Evolutionary conservation across 352 stramenopile genomes (phyloP), one percentile per base, ranked within the genome.

Genomic region (Chrysophaeum taylorii): DNA sequence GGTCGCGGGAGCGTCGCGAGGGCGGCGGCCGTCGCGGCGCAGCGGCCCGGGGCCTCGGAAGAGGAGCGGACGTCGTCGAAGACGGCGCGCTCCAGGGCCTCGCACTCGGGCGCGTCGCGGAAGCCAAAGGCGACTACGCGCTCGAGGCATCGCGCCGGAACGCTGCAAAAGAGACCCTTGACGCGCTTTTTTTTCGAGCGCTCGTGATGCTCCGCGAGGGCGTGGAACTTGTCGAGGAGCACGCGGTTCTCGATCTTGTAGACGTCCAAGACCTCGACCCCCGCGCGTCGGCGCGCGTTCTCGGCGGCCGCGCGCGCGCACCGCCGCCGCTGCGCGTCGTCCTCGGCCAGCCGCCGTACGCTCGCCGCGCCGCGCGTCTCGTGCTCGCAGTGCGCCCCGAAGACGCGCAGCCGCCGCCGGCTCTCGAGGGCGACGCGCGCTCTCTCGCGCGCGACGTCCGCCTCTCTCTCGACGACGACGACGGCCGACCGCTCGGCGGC

Each of bases 231-330:
- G 35, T 83, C 68, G 14, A 92, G 60, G 25, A 90, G 38, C 45
- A 77, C 75, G 15, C 73, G 72, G 66, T 92, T 89, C 60, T 90
- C 84, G 66, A 92, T 82, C 61, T 91, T 90, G 71, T 83, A 92
- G 39, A 92, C 85, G 36, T 87, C 81, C 31, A 84, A 67, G 9
- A 92, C 84, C n/a, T 89, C 73, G n/a, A 90, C 60, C 25, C 72
- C 70, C 23, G 42, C 4, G 38, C 61, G 36, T 7, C 75, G 77
- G 69, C 87, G 87, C 12, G 88, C 71, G 64, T 91, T 91, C 67
- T 90, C 82, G 0, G 74, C 82, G 14, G 85, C 81, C 2, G 84
- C 85, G 33, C 86, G 86, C 5, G 81, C 68, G 48, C 85, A 91
- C 2, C 85, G 80, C 36, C 75, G 69, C 12, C 82, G 72, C 68